A percentile compares a stretch with the other conserved stretches of the same genome.
Evolutionary conservation across 352 stramenopile species (phyloP).

Genomic region (Paralagenidium karlingii): DNA sequence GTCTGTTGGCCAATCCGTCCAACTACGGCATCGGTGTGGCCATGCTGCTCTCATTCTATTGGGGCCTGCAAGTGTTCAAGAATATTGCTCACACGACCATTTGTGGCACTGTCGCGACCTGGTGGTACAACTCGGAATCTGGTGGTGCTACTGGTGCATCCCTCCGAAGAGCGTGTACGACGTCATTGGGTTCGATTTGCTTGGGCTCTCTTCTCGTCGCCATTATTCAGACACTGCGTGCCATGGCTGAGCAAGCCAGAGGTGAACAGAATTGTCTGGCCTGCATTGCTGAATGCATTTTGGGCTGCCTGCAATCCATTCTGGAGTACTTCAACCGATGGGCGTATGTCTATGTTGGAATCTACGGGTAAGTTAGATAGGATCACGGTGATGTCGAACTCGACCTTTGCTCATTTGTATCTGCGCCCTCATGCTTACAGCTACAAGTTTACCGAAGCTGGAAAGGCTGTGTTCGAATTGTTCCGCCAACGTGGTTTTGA

Average conservation of each 20-base stretch:
- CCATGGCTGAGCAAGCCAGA: conserved; percentile 56
- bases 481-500: conserved; percentile 91
- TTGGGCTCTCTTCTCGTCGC: conserved; percentile 90
- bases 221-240: conserved; percentile 83
- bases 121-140: conserved; percentile 89
- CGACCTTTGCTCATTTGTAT: too few species aligned
- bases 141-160: conserved; percentile 69
- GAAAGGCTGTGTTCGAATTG: conserved; percentile 87
- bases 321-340: conserved; percentile 91
- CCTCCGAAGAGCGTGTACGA: conserved; percentile 78
- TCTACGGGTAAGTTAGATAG: conserved; percentile 62
- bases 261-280: conserved; percentile 54
- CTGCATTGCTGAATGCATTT: conserved; percentile 76
- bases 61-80: conserved; percentile 85
- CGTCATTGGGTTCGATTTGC: conserved; percentile 93
- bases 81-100: conserved; percentile 91
- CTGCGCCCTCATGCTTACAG: conserved; percentile 18
- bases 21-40: too few species aligned
- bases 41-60: conserved; percentile 91
- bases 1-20: too few species aligned
- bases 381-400: too few species aligned
- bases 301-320: conserved; percentile 70
- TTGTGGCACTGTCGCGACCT: conserved; percentile 88
- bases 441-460: conserved; percentile 90
- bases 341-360: conserved; percentile 92